A percentile compares a stretch with the other conserved stretches of the same genome.
phyloP scores from a whole-genome alignment of 139 green algal genomes.

The Closterium sp. region DNA sequence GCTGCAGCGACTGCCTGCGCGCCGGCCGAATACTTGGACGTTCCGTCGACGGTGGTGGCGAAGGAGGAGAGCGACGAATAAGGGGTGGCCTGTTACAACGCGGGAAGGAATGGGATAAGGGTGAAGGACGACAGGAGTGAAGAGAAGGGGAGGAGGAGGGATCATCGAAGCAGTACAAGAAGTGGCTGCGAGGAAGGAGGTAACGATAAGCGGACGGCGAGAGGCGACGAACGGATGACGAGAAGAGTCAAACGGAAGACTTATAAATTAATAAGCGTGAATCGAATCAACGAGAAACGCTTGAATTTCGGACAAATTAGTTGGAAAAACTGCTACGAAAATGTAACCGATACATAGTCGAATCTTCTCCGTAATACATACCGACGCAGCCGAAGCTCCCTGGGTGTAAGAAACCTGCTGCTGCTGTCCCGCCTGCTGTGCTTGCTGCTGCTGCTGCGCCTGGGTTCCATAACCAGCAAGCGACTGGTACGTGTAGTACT shows the following conservation, averaged over 20 bases:
- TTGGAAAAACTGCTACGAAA: no score
- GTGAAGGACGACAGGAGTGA: no score
- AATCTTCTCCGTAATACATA: background rate
- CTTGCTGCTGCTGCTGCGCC: background rate
- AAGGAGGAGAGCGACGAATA: background rate
- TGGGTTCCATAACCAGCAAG: background rate
- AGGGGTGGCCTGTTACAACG: background rate
- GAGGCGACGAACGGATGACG: background rate
- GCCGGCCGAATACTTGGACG: background rate
- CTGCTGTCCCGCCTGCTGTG: background rate
- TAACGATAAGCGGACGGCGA: no score
- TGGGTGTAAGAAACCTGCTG: background rate
- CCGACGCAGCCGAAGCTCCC: background rate
- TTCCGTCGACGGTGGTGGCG: background rate
- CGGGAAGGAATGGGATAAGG: no score
- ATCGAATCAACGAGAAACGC: no score
- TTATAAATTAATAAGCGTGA: no score
- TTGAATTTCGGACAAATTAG: no score
- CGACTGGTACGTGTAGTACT: background rate
- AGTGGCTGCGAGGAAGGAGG: background rate
- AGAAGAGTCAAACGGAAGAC: background rate
- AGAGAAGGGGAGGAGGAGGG: background rate
- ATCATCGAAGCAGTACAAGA: no score
- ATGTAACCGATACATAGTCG: no score
- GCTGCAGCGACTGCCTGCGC: background rate